These are phyloP conservation scores for Casaregolazyma suthepensis DNA, from an alignment of 1,139 yeast species.

Conservation along the genomic window DNA sequence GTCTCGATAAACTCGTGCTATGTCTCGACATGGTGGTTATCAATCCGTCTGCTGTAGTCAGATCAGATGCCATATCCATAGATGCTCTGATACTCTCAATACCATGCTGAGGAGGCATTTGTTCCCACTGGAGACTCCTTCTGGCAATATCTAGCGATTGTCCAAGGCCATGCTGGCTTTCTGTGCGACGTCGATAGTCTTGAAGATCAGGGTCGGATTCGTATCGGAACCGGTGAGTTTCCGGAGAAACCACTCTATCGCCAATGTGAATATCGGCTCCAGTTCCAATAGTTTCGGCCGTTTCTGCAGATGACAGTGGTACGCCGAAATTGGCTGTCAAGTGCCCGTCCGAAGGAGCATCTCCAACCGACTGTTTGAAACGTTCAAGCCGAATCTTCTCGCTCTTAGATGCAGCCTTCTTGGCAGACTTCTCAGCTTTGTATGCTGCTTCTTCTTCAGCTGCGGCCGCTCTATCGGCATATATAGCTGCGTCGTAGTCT, in stretches of 20 bases:
- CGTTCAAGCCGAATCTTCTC: neutral
- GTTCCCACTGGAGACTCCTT: slow-evolving; percentile 24
- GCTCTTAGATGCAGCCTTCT: slow-evolving; percentile 8
- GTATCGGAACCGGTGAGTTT: slow-evolving; percentile 2
- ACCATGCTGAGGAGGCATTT: slow-evolving; percentile 22
- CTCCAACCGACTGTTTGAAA: slow-evolving; percentile 1
- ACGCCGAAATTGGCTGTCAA: neutral
- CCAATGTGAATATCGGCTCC: slow-evolving; percentile 6
- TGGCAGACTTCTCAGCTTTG: slow-evolving; percentile 1
- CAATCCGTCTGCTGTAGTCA: slow-evolving; percentile 28
- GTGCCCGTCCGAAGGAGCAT: neutral
- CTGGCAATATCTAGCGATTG: slow-evolving; percentile 20
- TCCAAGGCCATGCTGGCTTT: slow-evolving; percentile 9
- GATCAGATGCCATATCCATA: slow-evolving; percentile 23
- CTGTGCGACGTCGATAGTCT: slow-evolving; percentile 2
- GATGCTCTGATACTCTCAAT: slow-evolving; percentile 26
- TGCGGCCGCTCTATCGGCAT: neutral
- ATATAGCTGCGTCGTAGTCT: slow-evolving; percentile 16
- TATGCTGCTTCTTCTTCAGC: slow-evolving; percentile 6
- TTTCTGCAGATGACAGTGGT: neutral
- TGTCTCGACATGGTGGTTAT: slow-evolving; percentile 18
- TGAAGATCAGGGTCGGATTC: slow-evolving; percentile 3
- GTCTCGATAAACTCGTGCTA: neutral
- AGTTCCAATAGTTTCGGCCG: slow-evolving; percentile 4
- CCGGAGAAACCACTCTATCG: slow-evolving; percentile 3